A percentile compares a stretch with the other conserved stretches of the same genome.
phyloP scores from a whole-genome alignment of 2,329 filamentous ascomycete genomes.

The Alternaria metachromatica region DNA sequence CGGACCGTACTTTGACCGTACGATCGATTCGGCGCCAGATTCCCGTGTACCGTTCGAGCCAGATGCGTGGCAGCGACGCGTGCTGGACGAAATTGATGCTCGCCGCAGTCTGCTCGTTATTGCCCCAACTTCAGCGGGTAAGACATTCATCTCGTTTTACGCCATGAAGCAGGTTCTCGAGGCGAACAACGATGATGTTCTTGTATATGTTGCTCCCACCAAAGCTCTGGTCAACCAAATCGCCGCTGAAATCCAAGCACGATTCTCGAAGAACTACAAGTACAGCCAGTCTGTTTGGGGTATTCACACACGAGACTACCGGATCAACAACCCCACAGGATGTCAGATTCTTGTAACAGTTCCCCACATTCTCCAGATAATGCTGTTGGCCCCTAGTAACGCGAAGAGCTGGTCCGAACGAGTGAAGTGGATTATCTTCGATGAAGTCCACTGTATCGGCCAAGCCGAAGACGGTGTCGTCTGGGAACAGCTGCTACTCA shows the following conservation, averaged over 20 bases:
- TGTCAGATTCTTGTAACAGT: slow-evolving; percentile 81
- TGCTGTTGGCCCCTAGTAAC: slow-evolving; percentile 70
- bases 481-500: slow-evolving; percentile 78
- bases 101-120: slow-evolving; percentile 76
- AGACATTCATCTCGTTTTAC: slow-evolving; percentile 85
- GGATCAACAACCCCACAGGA: slow-evolving; percentile 73
- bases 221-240: slow-evolving; percentile 87
- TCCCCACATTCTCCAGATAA: slow-evolving; percentile 79
- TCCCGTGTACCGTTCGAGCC: slow-evolving; percentile 74
- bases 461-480: slow-evolving; percentile 77
- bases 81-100: slow-evolving; percentile 75
- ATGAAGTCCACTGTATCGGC: slow-evolving; percentile 82
- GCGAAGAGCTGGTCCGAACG: slow-evolving; percentile 71
- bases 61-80: slow-evolving; percentile 77
- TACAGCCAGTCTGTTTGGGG: slow-evolving; percentile 74
- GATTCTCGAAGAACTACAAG: slow-evolving; percentile 71
- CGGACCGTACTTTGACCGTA: slow-evolving; percentile 77
- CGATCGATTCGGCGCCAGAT: slow-evolving; percentile 72
- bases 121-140: slow-evolving; percentile 79
- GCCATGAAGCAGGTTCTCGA: slow-evolving; percentile 79
- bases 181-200: slow-evolving; percentile 70
- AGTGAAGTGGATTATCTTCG: slow-evolving; percentile 79
- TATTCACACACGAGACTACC: slow-evolving; percentile 77
- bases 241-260: slow-evolving; percentile 76
- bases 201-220: slow-evolving; percentile 82